Evolutionary conservation across 768 basidiomycete genomes (phyloP), one percentile per base, ranked within the genome.

Genomic region (Mrakia blollopis): DNA sequence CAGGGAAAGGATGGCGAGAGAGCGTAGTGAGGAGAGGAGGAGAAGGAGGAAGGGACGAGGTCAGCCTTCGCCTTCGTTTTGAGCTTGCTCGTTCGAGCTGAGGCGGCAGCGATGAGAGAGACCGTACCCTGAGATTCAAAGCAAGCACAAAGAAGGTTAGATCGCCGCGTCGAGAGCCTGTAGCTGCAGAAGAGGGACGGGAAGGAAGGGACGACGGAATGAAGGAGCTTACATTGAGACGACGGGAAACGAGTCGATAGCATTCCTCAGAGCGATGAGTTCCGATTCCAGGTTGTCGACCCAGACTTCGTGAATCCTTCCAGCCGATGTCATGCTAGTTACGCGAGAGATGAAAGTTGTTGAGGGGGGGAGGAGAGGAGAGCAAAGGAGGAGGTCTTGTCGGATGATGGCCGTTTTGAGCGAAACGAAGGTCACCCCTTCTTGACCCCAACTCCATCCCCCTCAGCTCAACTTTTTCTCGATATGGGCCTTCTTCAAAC

Each of bases 221-320:
- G 23, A 52, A 50, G 47, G 47, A 50, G 60, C 87, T 81, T 74
- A 91, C 94, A 99, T 95, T 80, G 95, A 93, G 82, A 99, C 89
- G 85, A 90, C 97, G 14, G 95, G 92, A 85, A 93, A 97, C 80
- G 88, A 87, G 81, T 97, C 96, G 80, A 98, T 91, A 77, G 91
- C 85, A 69, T 91, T 89, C 72, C 97, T 89, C 74, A 98, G 90
- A 80, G 88, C 89, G 16, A 88, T 89, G 89, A 99, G 94, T 86
- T 98, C 97, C 54, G 87, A 86, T 79, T 98, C 94, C 79, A 99
- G 89, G 84, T 95, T 97, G 52, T 89, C 90, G 2, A 89, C 89
- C 95, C 96, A 99, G 81, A 99, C 96, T 81, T 99, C 94, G 81
- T 90, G 88, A 89, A 95, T 95, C 1, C 80, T 76, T 37, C 76